These are phyloP conservation scores for Micromonas pusilla DNA, from an alignment of 139 green algal genomes.

Conservation along the genomic window DNA sequence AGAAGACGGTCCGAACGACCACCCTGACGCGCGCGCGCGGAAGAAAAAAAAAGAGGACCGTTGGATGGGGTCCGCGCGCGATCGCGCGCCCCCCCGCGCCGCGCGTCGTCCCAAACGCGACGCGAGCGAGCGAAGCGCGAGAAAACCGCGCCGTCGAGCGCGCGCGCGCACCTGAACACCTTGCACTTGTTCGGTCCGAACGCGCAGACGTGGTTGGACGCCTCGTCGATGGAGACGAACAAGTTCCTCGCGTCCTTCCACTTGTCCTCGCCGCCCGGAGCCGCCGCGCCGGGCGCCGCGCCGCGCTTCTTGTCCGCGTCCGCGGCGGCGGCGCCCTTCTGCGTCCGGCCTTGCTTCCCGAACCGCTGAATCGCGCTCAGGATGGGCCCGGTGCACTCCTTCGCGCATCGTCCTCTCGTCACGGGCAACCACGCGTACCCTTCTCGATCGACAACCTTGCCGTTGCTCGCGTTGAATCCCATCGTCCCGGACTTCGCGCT, in stretches of 20 bases:
- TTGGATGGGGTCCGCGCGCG: too few relatives aligned
- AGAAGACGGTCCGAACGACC: neutral
- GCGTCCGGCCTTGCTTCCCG: conserved; percentile 44
- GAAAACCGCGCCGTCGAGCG: too few relatives aligned
- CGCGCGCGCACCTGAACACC: neutral
- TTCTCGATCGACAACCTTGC: neutral
- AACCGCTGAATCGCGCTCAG: conserved; percentile 56
- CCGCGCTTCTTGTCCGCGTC: neutral
- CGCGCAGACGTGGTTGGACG: conserved; percentile 49
- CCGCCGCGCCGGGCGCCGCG: neutral
- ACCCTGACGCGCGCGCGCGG: neutral
- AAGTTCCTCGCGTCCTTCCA: conserved; percentile 50
- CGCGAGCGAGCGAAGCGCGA: too few relatives aligned
- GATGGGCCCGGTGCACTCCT: conserved; percentile 46
- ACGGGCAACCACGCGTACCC: conserved; percentile 36
- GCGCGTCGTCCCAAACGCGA: too few relatives aligned
- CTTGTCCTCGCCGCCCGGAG: neutral
- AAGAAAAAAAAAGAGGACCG: neutral
- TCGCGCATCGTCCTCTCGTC: conserved; percentile 37
- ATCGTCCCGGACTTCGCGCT: neutral
- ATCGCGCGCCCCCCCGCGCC: too few relatives aligned
- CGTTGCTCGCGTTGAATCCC: neutral
- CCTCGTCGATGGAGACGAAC: conserved; percentile 60
- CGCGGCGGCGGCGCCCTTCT: neutral
- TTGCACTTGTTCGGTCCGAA: conserved; percentile 18